phyloP scores from a whole-genome alignment of 2,329 filamentous ascomycete species.

The Stagonosporopsis vannaccii region DNA sequence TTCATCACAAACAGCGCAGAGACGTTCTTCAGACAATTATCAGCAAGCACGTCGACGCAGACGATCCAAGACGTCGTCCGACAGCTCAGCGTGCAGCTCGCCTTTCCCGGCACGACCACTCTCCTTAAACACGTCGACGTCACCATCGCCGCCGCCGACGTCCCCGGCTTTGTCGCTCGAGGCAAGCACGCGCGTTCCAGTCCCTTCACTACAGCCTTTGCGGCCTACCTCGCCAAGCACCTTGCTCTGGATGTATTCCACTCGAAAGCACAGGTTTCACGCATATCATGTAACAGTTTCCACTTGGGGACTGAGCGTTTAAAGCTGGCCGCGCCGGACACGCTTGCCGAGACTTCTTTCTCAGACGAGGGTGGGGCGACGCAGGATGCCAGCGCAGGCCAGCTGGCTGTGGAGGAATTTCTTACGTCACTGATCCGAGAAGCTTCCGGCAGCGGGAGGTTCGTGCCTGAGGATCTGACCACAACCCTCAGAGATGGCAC shows the following conservation, averaged over 20 bases:
- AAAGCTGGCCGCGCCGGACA: constrained; percentile 47
- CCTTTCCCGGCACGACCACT: constrained; percentile 39
- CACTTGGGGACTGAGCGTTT: constrained; percentile 49
- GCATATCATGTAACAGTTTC: constrained; percentile 53
- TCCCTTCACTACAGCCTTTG: constrained; percentile 52
- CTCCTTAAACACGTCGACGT: constrained; percentile 54
- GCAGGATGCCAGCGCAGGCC: constrained; percentile 39
- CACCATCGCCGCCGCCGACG: constrained; percentile 51
- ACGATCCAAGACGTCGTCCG: constrained; percentile 41
- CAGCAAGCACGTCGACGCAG: constrained; percentile 42
- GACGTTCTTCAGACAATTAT: constrained; percentile 67
- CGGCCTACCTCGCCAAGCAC: constrained; percentile 50
- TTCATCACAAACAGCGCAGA: constrained; percentile 57
- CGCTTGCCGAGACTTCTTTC: constrained; percentile 32
- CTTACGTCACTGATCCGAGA: constrained; percentile 41
- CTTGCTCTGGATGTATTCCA: constrained; percentile 52
- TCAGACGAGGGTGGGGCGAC: constrained; percentile 30
- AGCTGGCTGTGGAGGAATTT: constrained; percentile 44
- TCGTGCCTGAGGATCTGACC: not conserved
- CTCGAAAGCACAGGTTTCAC: constrained; percentile 50
- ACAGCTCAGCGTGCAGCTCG: constrained; percentile 47
- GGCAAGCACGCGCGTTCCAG: constrained; percentile 29
- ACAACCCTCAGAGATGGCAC: not conserved
- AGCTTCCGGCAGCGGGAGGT: constrained; percentile 21
- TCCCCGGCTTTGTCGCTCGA: constrained; percentile 44